phyloP scores from a whole-genome alignment of 2,329 filamentous ascomycete genomes.

The Xylariaceae sp. region DNA sequence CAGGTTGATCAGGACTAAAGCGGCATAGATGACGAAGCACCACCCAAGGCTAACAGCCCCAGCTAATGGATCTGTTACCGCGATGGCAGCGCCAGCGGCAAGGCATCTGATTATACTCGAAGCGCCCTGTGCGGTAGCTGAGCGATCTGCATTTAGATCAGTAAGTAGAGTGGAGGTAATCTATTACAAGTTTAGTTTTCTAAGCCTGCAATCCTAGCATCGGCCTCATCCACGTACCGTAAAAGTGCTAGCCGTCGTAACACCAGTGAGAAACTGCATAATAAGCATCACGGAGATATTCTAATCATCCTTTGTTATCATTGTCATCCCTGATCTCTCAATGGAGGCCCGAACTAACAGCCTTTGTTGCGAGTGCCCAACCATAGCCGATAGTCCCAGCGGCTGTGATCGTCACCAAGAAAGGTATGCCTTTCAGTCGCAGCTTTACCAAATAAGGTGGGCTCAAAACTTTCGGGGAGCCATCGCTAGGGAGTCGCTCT shows the following conservation, averaged over 20 bases:
- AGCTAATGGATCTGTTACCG: background rate
- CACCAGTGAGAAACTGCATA: constrained; percentile 17
- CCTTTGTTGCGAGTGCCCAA: constrained; percentile 1
- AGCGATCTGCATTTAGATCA: constrained; percentile 22
- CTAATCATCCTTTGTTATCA: background rate
- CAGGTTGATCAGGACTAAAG: background rate
- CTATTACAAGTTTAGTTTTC: background rate
- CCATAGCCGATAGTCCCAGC: constrained; percentile 3
- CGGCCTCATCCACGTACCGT: constrained; percentile 2
- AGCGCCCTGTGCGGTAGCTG: constrained; percentile 26
- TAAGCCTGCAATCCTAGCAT: background rate
- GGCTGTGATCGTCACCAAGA: background rate
- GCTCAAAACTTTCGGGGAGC: background rate
- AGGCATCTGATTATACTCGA: constrained; percentile 25
- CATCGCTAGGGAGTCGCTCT: background rate
- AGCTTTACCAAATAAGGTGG: background rate
- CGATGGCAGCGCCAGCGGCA: background rate
- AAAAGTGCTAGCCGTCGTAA: constrained; percentile 11
- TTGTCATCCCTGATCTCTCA: background rate
- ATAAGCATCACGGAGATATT: constrained; percentile 12
- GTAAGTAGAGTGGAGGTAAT: constrained; percentile 23
- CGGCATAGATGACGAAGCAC: background rate
- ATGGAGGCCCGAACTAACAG: background rate
- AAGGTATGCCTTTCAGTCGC: background rate
- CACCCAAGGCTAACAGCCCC: background rate